phyloP scores from a whole-genome alignment of 306 rosid genomes.

The Arachis hypogaea region DNA sequence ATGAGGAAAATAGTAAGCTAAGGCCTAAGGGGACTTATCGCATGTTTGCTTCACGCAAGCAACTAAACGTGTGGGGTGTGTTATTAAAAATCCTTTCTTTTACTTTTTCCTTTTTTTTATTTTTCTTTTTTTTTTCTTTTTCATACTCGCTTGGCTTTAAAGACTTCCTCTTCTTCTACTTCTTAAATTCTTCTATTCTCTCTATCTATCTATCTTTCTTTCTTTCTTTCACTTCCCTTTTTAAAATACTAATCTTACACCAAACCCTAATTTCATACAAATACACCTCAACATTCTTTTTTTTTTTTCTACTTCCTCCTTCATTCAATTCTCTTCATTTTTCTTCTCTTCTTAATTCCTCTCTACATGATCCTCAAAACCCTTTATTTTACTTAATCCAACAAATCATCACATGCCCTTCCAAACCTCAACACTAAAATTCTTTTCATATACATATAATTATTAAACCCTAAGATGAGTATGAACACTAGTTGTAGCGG shows the following conservation, averaged over 20 bases:
- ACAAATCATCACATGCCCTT: not conserved
- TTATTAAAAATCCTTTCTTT: too few relatives aligned
- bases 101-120: too few relatives aligned
- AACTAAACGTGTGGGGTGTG: constrained; percentile 57
- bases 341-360: not conserved
- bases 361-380: constrained; percentile 21
- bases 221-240: constrained; percentile 2
- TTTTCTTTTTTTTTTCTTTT: constrained; percentile 49
- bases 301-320: constrained; percentile 7
- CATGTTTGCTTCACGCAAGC: constrained; percentile 99
- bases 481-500: constrained; percentile 52
- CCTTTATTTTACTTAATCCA: constrained; percentile 29
- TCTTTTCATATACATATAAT: too few relatives aligned
- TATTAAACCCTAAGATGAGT: constrained; percentile 48
- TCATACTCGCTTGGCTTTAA: constrained; percentile 93
- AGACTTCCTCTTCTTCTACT: constrained; percentile 52
- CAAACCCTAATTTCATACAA: constrained; percentile 52
- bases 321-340: not conserved
- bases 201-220: constrained; percentile 40
- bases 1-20: constrained; percentile 31
- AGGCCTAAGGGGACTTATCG: constrained; percentile 50
- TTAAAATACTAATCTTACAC: constrained; percentile 49
- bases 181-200: constrained; percentile 20
- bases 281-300: constrained; percentile 1
- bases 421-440: not conserved